These are phyloP conservation scores for Colletotrichum echinochloae DNA, from an alignment of 2,329 filamentous ascomycete genomes.

Conservation along the genomic window DNA sequence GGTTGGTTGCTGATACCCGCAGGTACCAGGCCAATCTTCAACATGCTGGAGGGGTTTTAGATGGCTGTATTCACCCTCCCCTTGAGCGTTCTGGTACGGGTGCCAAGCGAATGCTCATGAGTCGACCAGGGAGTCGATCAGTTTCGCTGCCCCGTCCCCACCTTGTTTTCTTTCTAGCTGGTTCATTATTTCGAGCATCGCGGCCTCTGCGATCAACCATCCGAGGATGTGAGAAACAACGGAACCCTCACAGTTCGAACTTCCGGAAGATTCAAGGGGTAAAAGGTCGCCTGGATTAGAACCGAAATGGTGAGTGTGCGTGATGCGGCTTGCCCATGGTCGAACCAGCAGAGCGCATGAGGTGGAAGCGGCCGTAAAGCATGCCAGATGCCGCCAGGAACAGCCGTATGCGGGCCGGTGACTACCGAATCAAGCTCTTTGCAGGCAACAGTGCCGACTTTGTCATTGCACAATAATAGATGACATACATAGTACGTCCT, in stretches of 20 bases:
- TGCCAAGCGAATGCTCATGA: background rate
- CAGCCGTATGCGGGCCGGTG: background rate
- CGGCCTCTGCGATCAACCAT: background rate
- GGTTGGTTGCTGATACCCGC: no score
- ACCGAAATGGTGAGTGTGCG: background rate
- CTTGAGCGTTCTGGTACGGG: background rate
- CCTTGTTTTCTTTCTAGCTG: background rate
- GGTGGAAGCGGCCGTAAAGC: constrained; percentile 12
- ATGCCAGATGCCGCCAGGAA: constrained; percentile 20
- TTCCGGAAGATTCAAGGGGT: constrained; percentile 7
- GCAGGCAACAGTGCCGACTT: constrained; percentile 5
- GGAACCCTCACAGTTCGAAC: background rate
- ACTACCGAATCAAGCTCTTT: constrained; percentile 17
- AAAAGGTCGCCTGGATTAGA: constrained; percentile 3
- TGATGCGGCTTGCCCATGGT: background rate
- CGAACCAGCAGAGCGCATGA: constrained; percentile 2
- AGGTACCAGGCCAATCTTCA: no score
- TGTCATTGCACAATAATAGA: constrained; percentile 4
- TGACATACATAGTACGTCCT: background rate
- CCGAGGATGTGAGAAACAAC: background rate
- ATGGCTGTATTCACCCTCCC: background rate
- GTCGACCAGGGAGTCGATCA: background rate
- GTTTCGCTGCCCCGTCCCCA: background rate
- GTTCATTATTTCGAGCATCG: constrained; percentile 2
- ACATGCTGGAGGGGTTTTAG: no score